A percentile compares a stretch with the other conserved stretches of the same genome.
Evolutionary conservation across 2,329 filamentous ascomycete genomes (phyloP).

Genomic region (Aspergillus pseudotamarii): DNA sequence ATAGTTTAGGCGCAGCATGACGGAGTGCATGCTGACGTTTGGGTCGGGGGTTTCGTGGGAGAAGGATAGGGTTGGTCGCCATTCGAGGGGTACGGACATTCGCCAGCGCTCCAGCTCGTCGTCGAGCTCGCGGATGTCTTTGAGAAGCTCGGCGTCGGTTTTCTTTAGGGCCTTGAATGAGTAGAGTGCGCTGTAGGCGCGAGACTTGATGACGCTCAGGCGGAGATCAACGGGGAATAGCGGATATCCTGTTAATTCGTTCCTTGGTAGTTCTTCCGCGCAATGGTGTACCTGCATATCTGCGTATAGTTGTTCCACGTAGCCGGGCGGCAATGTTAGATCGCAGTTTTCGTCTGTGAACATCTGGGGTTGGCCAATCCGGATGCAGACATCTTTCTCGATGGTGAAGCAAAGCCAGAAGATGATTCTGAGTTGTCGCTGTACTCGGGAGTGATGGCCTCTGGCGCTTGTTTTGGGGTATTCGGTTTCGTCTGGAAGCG

Average conservation of each 20-base stretch:
- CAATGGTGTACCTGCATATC: conserved; percentile 25
- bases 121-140: conserved; percentile 59
- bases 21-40: conserved; percentile 50
- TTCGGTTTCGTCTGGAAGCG: conserved; percentile 23
- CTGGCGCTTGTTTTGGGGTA: conserved; percentile 24
- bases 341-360: conserved; percentile 58
- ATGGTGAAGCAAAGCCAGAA: conserved; percentile 61
- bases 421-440: conserved; percentile 40
- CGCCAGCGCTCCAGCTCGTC: conserved; percentile 61
- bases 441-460: conserved; percentile 21
- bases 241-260: conserved; percentile 30
- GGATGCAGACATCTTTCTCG: conserved; percentile 60
- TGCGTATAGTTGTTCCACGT: conserved; percentile 35
- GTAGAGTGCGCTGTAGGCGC: conserved; percentile 53
- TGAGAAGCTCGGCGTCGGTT: conserved; percentile 57
- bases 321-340: conserved; percentile 51
- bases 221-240: conserved; percentile 53
- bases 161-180: conserved; percentile 53
- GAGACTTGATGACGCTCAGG: conserved; percentile 56
- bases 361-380: conserved; percentile 56
- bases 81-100: conserved; percentile 48
- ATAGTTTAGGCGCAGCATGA: conserved; percentile 58
- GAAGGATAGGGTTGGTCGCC: conserved; percentile 53
- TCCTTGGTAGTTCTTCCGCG: conserved; percentile 23
- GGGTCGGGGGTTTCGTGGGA: conserved; percentile 34